phyloP scores from a whole-genome alignment of 495 filamentous ascomycete genomes.

The Aspergillus biplanus region DNA sequence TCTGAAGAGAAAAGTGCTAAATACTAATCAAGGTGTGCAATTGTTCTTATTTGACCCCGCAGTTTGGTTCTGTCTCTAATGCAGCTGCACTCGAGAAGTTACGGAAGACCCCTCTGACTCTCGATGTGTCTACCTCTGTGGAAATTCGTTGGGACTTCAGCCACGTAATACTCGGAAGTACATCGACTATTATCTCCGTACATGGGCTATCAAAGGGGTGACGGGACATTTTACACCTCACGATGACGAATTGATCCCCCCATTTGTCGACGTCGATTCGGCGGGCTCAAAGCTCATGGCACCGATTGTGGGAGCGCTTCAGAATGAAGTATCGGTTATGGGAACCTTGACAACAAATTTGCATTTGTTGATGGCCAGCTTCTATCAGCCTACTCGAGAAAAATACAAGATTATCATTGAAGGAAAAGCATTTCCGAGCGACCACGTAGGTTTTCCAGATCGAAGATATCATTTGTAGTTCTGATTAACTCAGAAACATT shows the following conservation, averaged over 20 bases:
- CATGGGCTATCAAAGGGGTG: constrained; percentile 94
- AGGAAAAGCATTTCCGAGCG: constrained; percentile 91
- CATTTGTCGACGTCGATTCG: constrained; percentile 82
- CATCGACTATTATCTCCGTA: constrained; percentile 75
- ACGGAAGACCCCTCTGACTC: constrained; percentile 42
- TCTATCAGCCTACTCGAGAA: constrained; percentile 78
- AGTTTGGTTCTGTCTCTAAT: constrained; percentile 5
- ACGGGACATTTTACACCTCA: constrained; percentile 90
- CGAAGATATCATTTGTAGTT: not conserved
- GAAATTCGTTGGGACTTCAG: constrained; percentile 95
- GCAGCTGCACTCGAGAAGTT: constrained; percentile 21
- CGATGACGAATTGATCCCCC: constrained; percentile 70
- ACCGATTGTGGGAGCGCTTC: constrained; percentile 79
- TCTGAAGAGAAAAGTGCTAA: constrained; percentile 67
- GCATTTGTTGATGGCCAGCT: constrained; percentile 87
- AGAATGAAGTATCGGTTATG: constrained; percentile 89
- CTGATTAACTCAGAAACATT: constrained; percentile 13
- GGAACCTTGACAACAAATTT: constrained; percentile 90
- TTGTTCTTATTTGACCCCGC: constrained; percentile 8
- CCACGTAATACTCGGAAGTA: constrained; percentile 71
- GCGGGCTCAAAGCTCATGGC: constrained; percentile 73
- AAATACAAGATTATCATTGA: constrained; percentile 91
- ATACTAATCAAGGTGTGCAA: constrained; percentile 40
- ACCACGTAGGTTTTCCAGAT: constrained; percentile 62
- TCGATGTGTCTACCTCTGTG: constrained; percentile 83